Base-by-base conservation (phyloP, 495 filamentous ascomycete genomes). In the Parachaetomium inaequale region DNA sequence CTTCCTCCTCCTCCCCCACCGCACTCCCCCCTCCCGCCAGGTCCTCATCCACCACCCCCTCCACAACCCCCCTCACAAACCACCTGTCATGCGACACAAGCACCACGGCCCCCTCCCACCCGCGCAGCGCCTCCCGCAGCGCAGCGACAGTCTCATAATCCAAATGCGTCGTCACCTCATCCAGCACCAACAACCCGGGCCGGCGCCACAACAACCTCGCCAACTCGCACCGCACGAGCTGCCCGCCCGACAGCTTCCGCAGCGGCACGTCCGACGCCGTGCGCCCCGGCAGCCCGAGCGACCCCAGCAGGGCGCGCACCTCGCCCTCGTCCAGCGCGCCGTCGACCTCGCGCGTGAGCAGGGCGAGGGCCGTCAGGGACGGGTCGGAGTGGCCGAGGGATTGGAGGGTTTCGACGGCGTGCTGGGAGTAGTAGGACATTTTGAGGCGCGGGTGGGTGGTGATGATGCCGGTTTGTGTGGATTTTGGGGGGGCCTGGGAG, bases 91-190 rank as follows among this genome's bases (percentile, higher is more conserved):
- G 90, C 12, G 84, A 87, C 2, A 93, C 85, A 3, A 92, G 55
- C 62, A 93, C 66, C 4, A 93, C 80, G 0, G 89, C 89, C 0
- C 90, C 90, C 32, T 83, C 80, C 77, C 87, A 93, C 0, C 68
- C 76, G 7, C 81, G 75, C 63, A 95, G 73, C 12, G 85, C 88
- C 36, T 81, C 78, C 3, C 84, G 79, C 43, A 95, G 76, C 5
- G 88, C 88, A 7, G 79, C 80, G 31, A 93, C 88, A 3, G 88
- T 90, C 70, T 92, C 79, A 65, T 86, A 87, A 65, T 95, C 90
- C 38, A 95, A 75, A 76, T 93, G 90, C n/a, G 90, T 95, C 11
- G 88, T 93, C 19, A 88, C 86, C 70, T 95, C 90, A 68, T 95
- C 90, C 10, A 95, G 82, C 15, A 95, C 81, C 25, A 95, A 81